Conservation (phyloP, 2,329 filamentous ascomycete species). For the Graphium sp. region DNA sequence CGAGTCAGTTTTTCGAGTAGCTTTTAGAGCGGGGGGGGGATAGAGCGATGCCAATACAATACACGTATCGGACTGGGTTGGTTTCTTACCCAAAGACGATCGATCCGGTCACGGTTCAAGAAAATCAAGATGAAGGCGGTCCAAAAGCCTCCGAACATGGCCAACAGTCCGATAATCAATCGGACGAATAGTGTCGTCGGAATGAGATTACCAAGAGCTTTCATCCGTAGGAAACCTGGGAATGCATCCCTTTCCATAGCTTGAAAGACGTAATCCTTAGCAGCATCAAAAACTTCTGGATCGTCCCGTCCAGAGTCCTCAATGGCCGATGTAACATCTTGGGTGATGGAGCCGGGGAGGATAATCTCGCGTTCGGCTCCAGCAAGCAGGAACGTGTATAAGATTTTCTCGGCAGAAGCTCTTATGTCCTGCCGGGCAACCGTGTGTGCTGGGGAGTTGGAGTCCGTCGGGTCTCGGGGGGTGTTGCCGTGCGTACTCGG, state of each 20-base stretch:
- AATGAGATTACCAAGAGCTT: constrained; percentile 89
- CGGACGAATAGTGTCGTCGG: constrained; percentile 77
- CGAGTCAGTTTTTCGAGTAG: constrained; percentile 4
- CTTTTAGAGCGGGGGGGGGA: not conserved
- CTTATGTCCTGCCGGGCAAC: constrained; percentile 82
- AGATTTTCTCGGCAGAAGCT: constrained; percentile 88
- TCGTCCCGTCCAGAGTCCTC: constrained; percentile 88
- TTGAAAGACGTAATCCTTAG: constrained; percentile 98
- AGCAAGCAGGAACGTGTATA: constrained; percentile 92
- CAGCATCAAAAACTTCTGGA: constrained; percentile 90
- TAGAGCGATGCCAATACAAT: no score
- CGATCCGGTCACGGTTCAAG: constrained; percentile 56
- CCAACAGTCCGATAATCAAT: constrained; percentile 67
- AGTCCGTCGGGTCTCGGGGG: constrained; percentile 49
- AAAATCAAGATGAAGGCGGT: constrained; percentile 87
- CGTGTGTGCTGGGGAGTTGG: constrained; percentile 66
- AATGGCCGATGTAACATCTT: constrained; percentile 72
- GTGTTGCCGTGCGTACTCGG: constrained; percentile 42
- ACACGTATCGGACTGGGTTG: no score
- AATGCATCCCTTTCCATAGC: constrained; percentile 99
- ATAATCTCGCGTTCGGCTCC: constrained; percentile 96
- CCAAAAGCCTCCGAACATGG: constrained; percentile 90
- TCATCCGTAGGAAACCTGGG: constrained; percentile 85
- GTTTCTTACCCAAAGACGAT: constrained; percentile 78
- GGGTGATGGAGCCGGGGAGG: constrained; percentile 71